phyloP scores from a whole-genome alignment of 352 stramenopile genomes.

The Phytophthora agathidicida region DNA sequence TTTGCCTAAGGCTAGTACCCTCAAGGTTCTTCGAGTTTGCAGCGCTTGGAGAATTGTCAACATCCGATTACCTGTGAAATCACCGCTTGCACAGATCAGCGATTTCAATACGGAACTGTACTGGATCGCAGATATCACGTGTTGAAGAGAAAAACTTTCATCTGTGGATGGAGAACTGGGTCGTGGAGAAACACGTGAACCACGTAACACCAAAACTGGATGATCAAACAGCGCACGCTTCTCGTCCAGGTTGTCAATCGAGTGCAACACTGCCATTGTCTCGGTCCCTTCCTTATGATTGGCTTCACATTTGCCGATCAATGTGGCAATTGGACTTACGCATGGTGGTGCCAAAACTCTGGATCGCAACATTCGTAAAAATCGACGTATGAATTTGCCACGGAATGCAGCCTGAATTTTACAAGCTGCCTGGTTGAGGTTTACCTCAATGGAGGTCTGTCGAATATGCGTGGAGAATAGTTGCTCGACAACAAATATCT shows the following conservation, averaged over 20 bases:
- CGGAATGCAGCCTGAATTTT: slow-evolving; percentile 67
- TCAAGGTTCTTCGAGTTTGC: slow-evolving; percentile 47
- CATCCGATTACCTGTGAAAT: slow-evolving; percentile 37
- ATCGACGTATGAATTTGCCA: slow-evolving; percentile 47
- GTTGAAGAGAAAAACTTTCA: slow-evolving; percentile 34
- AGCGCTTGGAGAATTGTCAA: slow-evolving; percentile 44
- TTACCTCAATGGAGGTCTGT: slow-evolving; percentile 14
- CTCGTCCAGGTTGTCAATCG: slow-evolving; percentile 38
- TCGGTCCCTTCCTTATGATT: slow-evolving; percentile 33
- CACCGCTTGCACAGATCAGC: slow-evolving; percentile 40
- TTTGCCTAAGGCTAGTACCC: slow-evolving; percentile 46
- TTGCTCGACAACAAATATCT: slow-evolving; percentile 53
- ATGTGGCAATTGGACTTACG: slow-evolving; percentile 33
- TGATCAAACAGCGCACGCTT: slow-evolving; percentile 61
- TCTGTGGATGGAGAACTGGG: slow-evolving; percentile 4
- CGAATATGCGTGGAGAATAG: slow-evolving; percentile 39
- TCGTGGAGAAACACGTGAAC: not conserved
- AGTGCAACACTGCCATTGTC: slow-evolving; percentile 27
- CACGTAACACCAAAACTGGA: slow-evolving; percentile 42
- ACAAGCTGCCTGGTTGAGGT: slow-evolving; percentile 42
- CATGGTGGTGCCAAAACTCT: slow-evolving; percentile 25
- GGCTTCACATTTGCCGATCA: slow-evolving; percentile 36
- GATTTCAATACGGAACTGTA: slow-evolving; percentile 49
- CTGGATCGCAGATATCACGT: slow-evolving; percentile 55
- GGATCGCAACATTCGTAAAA: slow-evolving; percentile 38